Base-by-base conservation (phyloP, 2,329 filamentous ascomycete genomes). In the Neofusicoccum parvum region DNA sequence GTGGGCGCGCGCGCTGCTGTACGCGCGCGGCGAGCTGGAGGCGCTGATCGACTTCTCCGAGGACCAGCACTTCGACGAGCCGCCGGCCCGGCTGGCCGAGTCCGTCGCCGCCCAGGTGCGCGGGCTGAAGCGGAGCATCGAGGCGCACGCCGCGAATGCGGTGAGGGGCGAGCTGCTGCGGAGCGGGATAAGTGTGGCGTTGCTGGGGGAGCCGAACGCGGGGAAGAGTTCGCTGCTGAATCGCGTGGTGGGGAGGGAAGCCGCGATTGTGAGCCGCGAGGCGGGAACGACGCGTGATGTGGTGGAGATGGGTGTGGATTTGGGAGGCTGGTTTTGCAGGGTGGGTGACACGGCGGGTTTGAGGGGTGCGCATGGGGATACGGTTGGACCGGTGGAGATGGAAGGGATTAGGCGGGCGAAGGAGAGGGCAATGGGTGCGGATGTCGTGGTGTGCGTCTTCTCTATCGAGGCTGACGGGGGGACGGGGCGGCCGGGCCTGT, bases 31-130 rank as follows among this genome's bases (percentile, higher is more conserved):
- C 10, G 94, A 98, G 79, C 84, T 99, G 45, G 95, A 99, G 78
- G 95, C 95, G 0, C 80, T 99, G 70, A 98, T 99, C 68, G 95
- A 99, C 78, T 99, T 99, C 75, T 91, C 92, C 0, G 95, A 99
- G 76, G 95, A 98, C 73, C 94, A 99, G 78, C 92, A 98, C 80
- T 96, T 99, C 73, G 94, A 98, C 70, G 93, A 97, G 77, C 90
- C 92, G 2, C 91, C 92, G 0, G 80, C 84, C 0, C 86, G 91
- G 64, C 82, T 98, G 23, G 84, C 96, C 50, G 76, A 74, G 0
- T 92, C 88, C 56, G 91, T 97, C 36, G 85, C 87, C 1, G 70
- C 69, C 0, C 88, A 93, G 72, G 86, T 96, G 2, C 74, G 76
- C 1, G 76, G 73, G 0, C 86, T 98, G 65, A 80, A 88, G 64